Evolutionary conservation across 208 protist species (phyloP).

Genomic region (Trypanosoma avium): DNA sequence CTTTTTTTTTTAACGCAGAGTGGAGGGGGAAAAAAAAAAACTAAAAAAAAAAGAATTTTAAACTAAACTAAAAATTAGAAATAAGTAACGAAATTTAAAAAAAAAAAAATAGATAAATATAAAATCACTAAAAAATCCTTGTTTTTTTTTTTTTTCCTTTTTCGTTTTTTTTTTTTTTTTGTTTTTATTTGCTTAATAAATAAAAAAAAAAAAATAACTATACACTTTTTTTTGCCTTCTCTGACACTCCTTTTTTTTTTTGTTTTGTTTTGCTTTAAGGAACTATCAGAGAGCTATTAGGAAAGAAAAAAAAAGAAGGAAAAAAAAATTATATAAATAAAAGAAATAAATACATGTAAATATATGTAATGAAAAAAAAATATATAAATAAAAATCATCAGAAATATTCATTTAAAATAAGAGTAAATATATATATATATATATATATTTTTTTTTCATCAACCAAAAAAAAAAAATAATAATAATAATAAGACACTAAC

Average conservation of each 20-base stretch:
- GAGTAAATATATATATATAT: background rate
- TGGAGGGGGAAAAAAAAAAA: too few relatives aligned
- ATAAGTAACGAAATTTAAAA: too few relatives aligned
- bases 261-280: background rate
- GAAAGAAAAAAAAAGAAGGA: slow-evolving; percentile 10
- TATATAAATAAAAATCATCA: slow-evolving; percentile 15
- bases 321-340: slow-evolving; percentile 3
- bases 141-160: background rate
- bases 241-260: too few relatives aligned
- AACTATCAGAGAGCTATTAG: background rate
- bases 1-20: too few relatives aligned
- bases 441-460: background rate
- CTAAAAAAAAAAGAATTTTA: too few relatives aligned
- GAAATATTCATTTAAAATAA: background rate
- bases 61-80: too few relatives aligned
- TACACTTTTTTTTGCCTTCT: too few relatives aligned
- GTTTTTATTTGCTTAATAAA: too few relatives aligned
- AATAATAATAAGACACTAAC: background rate
- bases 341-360: slow-evolving; percentile 22
- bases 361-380: slow-evolving; percentile 25
- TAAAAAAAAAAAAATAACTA: too few relatives aligned
- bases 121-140: too few relatives aligned
- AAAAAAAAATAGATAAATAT: too few relatives aligned
- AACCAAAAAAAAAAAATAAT: slow-evolving; percentile 5
- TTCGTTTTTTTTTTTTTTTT: background rate